These are phyloP conservation scores for Aechmea fasciata DNA, from an alignment of 176 grass and related monocot genomes.

Conservation along the genomic window DNA sequence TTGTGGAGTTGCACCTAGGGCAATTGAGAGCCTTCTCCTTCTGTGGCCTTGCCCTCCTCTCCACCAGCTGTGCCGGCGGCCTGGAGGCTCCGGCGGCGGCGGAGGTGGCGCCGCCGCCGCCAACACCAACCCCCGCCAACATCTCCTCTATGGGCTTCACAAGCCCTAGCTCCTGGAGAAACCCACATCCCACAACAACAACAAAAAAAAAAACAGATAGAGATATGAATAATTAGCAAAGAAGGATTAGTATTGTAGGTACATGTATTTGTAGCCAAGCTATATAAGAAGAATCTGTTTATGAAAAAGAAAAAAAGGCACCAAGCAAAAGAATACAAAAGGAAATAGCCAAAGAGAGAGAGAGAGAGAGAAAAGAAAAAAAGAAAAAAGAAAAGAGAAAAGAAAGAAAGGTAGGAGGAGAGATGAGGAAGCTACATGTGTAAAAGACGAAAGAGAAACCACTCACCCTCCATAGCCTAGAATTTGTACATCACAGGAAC, in stretches of 20 bases:
- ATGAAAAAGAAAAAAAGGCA: background rate
- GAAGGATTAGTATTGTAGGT: background rate
- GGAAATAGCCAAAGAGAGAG: background rate
- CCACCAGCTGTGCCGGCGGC: background rate
- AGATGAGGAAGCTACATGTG: background rate
- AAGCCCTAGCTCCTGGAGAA: background rate
- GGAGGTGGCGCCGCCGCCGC: background rate
- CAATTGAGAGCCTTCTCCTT: slow-evolving; percentile 80
- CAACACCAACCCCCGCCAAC: background rate
- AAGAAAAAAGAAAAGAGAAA: background rate
- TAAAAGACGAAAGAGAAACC: slow-evolving; percentile 19
- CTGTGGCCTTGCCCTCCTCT: slow-evolving; percentile 47
- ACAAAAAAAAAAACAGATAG: background rate
- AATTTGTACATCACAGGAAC: slow-evolving; percentile 7
- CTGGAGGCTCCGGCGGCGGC: background rate
- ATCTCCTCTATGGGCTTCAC: slow-evolving; percentile 5
- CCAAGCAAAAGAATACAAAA: background rate
- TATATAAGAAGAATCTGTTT: background rate
- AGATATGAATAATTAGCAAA: background rate
- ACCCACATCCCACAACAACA: background rate
- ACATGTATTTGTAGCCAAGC: background rate
- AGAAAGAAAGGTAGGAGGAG: background rate
- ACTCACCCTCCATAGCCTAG: background rate
- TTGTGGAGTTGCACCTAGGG: slow-evolving; percentile 77
- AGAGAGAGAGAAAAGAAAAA: background rate